Conservation (phyloP, 2,329 filamentous ascomycete species). For the Epichloe sp. region DNA sequence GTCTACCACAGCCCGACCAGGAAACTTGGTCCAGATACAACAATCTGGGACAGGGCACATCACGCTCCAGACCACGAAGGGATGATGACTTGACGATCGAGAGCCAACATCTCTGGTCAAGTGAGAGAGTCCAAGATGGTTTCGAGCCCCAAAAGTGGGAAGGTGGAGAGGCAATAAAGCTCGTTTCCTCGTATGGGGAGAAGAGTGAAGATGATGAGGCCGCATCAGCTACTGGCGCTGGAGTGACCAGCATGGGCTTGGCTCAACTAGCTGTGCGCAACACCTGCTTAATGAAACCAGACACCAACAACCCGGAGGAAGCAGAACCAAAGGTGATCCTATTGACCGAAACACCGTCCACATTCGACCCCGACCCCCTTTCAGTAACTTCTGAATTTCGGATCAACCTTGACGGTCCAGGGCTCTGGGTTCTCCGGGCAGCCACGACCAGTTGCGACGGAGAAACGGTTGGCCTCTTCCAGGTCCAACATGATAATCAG, state of each 20-base stretch:
- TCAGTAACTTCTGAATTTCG: background rate
- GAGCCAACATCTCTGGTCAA: slow-evolving; percentile 1
- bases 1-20: slow-evolving; percentile 20
- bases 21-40: background rate
- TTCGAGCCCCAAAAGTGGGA: background rate
- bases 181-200: background rate
- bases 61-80: background rate
- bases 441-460: background rate
- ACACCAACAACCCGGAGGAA: background rate
- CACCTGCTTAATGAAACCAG: background rate
- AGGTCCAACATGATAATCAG: background rate
- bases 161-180: background rate
- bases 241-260: too few relatives aligned
- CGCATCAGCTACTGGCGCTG: too few relatives aligned
- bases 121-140: slow-evolving; percentile 2
- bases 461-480: background rate
- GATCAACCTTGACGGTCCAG: background rate
- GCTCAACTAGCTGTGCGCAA: too few relatives aligned
- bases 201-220: background rate
- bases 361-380: too few relatives aligned
- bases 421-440: background rate
- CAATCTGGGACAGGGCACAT: background rate
- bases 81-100: background rate
- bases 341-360: background rate
- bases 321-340: background rate